Evolutionary conservation across 2,329 filamentous ascomycete species (phyloP).

Genomic region (Monosporascus sp.): DNA sequence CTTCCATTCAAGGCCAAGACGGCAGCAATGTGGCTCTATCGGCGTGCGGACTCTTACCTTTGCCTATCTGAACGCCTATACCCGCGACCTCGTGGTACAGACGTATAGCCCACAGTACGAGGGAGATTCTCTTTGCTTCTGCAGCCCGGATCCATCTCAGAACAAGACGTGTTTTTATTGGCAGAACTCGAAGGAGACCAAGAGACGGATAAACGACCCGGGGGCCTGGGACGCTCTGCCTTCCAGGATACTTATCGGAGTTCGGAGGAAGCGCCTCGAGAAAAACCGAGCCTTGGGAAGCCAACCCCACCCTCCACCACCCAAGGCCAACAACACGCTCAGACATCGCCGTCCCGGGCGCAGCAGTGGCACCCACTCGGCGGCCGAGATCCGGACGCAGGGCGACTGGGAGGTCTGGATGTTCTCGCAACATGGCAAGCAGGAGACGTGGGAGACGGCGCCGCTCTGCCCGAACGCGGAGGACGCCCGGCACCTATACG

Average conservation of each 20-base stretch:
- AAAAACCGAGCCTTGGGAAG: constrained; percentile 15
- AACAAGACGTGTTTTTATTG: constrained; percentile 44
- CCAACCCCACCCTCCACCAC: constrained; percentile 10
- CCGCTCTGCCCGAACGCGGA: constrained; percentile 38
- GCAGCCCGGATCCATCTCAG: constrained; percentile 34
- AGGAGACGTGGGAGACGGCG: constrained; percentile 39
- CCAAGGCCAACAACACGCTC: constrained; percentile 18
- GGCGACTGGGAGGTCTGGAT: constrained; percentile 53
- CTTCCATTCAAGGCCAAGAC: constrained; percentile 48
- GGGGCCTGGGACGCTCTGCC: constrained; percentile 61
- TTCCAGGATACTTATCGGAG: constrained; percentile 57
- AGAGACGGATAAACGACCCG: constrained; percentile 52
- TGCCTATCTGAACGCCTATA: constrained; percentile 55
- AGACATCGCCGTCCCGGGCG: constrained; percentile 24
- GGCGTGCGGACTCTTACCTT: constrained; percentile 60
- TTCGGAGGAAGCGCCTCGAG: constrained; percentile 42
- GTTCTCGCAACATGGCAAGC: constrained; percentile 39
- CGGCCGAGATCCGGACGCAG: constrained; percentile 15
- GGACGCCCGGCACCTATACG: constrained; percentile 52
- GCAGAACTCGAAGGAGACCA: constrained; percentile 45
- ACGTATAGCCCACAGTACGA: constrained; percentile 53
- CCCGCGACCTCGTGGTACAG: constrained; percentile 59
- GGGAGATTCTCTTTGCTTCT: constrained; percentile 52
- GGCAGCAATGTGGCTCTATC: constrained; percentile 47
- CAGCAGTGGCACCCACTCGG: constrained; percentile 8